Conservation (phyloP, 805 yeast species). For the Metschnikowia lochheadii region DNA sequence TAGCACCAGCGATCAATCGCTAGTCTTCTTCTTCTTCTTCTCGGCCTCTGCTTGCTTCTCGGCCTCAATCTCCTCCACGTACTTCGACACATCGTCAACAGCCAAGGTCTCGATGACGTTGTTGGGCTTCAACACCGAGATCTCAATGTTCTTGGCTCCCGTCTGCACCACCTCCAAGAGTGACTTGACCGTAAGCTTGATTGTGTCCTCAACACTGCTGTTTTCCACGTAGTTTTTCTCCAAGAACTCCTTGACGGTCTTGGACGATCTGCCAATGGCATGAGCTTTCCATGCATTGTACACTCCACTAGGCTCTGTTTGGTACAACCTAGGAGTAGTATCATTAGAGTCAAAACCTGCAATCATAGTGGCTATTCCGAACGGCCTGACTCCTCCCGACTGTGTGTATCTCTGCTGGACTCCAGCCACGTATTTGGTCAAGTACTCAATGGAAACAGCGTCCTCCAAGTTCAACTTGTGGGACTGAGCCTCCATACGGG, state of each 20-base stretch:
- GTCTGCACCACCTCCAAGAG: constrained; percentile 95
- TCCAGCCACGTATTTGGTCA: constrained; percentile 95
- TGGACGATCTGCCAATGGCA: constrained; percentile 91
- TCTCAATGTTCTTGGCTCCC: constrained; percentile 94
- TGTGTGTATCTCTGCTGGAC: constrained; percentile 96
- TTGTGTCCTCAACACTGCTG: constrained; percentile 62
- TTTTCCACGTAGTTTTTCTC: constrained; percentile 79
- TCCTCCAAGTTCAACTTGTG: constrained; percentile 93
- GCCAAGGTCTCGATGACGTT: constrained; percentile 54
- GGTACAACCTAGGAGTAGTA: constrained; percentile 74
- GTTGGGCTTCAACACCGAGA: constrained; percentile 78
- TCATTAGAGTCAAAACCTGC: constrained; percentile 94
- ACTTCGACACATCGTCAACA: constrained; percentile 66
- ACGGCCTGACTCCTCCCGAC: constrained; percentile 97
- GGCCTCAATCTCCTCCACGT: constrained; percentile 78
- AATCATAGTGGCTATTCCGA: constrained; percentile 91
- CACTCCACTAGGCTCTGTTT: constrained; percentile 97
- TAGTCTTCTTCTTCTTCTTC: constrained; percentile 49
- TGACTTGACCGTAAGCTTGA: constrained; percentile 78
- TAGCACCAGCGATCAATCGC: constrained; percentile 1
- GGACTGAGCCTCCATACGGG: constrained; percentile 94
- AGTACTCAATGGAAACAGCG: constrained; percentile 84
- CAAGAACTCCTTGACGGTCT: constrained; percentile 91
- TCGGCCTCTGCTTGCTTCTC: constrained; percentile 84
- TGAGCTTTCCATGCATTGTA: constrained; percentile 98